A percentile compares a stretch with the other conserved stretches of the same genome.
These are phyloP conservation scores for Basidiobolus meristosporus DNA, from an alignment of 371 early-diverging fungal species.

Conservation along the genomic window DNA sequence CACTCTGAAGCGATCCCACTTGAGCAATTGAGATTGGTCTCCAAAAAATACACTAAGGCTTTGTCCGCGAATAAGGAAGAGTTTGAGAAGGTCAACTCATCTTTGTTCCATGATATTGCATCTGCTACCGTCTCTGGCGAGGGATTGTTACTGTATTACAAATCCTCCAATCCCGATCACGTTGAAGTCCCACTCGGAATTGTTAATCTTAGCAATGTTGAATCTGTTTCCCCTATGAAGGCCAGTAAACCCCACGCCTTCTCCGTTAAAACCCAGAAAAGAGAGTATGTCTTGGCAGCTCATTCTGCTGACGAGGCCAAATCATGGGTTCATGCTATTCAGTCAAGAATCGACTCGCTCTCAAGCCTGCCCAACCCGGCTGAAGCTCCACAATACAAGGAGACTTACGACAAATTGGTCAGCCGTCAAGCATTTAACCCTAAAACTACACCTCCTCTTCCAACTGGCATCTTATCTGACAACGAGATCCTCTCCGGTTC, in stretches of 20 bases:
- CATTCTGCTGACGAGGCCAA: constrained; percentile 13
- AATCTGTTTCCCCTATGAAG: constrained; percentile 10
- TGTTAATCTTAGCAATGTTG: constrained; percentile 18
- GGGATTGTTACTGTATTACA: constrained; percentile 16
- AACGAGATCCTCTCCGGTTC: not conserved
- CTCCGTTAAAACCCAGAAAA: constrained; percentile 13
- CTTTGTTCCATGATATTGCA: constrained; percentile 15
- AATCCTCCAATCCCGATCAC: constrained; percentile 14
- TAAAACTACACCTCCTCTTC: not conserved
- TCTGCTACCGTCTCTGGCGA: constrained; percentile 15
- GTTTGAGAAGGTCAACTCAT: constrained; percentile 13
- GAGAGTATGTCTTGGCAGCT: constrained; percentile 16
- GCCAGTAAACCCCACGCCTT: constrained; percentile 13
- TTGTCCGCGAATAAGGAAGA: constrained; percentile 10
- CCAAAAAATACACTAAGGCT: constrained; percentile 16
- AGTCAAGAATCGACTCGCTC: constrained; percentile 1
- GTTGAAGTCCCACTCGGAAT: constrained; percentile 13
- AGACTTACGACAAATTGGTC: constrained; percentile 1
- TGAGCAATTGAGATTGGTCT: constrained; percentile 12
- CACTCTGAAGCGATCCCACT: constrained; percentile 11
- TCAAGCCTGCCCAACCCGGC: too few species aligned
- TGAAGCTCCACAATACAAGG: too few species aligned
- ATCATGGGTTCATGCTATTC: constrained; percentile 15
- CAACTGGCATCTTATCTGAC: not conserved
- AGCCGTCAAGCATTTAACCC: not conserved